phyloP scores from a whole-genome alignment of 306 rosid genomes.

The Fragaria iinumae region DNA sequence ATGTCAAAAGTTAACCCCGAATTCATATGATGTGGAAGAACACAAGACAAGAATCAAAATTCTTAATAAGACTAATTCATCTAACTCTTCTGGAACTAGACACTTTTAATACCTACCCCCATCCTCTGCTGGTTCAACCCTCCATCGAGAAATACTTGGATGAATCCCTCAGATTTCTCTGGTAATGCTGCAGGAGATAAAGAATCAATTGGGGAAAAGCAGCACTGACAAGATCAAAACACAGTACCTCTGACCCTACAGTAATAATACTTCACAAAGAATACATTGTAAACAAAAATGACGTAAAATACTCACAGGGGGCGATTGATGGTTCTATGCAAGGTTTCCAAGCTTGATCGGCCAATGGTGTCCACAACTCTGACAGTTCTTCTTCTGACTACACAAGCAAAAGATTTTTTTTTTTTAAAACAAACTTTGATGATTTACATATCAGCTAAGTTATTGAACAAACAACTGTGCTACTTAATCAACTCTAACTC shows the following conservation, averaged over 20 bases:
- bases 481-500: constrained; percentile 49
- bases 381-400: constrained; percentile 59
- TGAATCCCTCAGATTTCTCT: constrained; percentile 70
- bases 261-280: not conserved
- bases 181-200: constrained; percentile 63
- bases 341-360: constrained; percentile 64
- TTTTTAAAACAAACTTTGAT: not conserved
- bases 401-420: constrained; percentile 17
- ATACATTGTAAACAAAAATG: not conserved
- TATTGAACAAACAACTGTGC: constrained; percentile 18
- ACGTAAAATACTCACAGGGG: constrained; percentile 50
- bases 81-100: not conserved
- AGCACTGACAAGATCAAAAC: constrained; percentile 2
- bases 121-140: constrained; percentile 98
- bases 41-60: not conserved
- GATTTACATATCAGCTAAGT: constrained; percentile 10
- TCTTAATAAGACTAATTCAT: not conserved
- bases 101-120: constrained; percentile 70
- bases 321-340: constrained; percentile 46
- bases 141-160: constrained; percentile 96
- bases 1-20: constrained; percentile 14
- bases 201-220: constrained; percentile 18
- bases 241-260: not conserved
- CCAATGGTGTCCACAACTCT: constrained; percentile 71
- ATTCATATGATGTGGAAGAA: constrained; percentile 9